Evolutionary conservation across 176 grass and related monocot species (phyloP), one percentile per base, ranked within the genome.

Genomic region (Rhipidocladum racemiflorum): DNA sequence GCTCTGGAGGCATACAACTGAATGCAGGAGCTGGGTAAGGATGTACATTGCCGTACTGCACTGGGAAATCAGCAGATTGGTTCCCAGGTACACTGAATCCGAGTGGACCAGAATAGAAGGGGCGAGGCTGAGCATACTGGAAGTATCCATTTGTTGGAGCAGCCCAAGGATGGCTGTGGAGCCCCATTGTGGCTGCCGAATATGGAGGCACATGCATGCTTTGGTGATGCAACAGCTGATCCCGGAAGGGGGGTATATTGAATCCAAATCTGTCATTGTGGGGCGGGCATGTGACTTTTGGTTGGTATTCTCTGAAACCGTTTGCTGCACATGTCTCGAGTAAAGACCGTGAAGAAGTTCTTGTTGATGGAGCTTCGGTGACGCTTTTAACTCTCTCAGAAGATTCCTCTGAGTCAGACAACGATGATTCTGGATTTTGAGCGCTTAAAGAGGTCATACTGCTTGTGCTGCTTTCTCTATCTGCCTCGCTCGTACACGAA

Each of bases 401-500:
- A 61, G 84, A 85, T 80, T 93, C 96, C 85, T 98, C 96, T 27
- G 96, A 93, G 61, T 98, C 90, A 24, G 92, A 94, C 40, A 88
- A 88, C 62, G 92, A 93, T 38, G 92, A 91, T 38, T 93, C 95
- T 23, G 65, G 80, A 85, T 93, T 92, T 73, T 87, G 92, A 60
- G 68, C 80, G 17, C 86, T 91, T 11, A 79, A 88, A 81, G 92
- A 91, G 45, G 83, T 92, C 70, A 83, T 88, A 88, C 85, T 98
- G 76, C 86, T 85, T 57, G 79, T 81, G 61, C 80, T 94, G 83
- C 85, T 88, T 79, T 94, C 89, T 38, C 90, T 85, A 56, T 97
- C 95, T 40, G 88, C 95, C 80, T 97, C 92, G 9, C 92, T 88
- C 65, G 84, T 83, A 86, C 84, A 97, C 66, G 85, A 91, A 23